Percentiles rank a stretch among this genome's conserved stretches.
phyloP scores from a whole-genome alignment of 2,329 filamentous ascomycete genomes.

The Aspergillus sp. region DNA sequence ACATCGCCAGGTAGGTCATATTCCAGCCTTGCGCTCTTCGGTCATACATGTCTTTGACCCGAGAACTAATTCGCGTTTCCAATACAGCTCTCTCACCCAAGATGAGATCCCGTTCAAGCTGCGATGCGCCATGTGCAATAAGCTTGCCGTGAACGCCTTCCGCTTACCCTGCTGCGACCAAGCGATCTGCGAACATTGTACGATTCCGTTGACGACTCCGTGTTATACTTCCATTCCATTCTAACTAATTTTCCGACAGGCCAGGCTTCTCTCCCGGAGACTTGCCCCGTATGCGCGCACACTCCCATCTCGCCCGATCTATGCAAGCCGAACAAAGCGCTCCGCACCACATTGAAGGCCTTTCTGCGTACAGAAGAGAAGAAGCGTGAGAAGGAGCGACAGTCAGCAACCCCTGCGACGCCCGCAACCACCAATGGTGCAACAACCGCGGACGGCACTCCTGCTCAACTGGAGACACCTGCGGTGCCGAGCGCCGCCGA shows the following conservation, averaged over 20 bases:
- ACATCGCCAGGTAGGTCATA: constrained; percentile 43
- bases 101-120: constrained; percentile 95
- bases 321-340: constrained; percentile 83
- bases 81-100: constrained; percentile 67
- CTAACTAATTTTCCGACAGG: constrained; percentile 51
- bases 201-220: constrained; percentile 34
- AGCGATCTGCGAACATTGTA: constrained; percentile 88
- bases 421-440: constrained; percentile 32
- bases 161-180: constrained; percentile 94
- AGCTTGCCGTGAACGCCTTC: constrained; percentile 85
- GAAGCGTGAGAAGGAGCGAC: constrained; percentile 70
- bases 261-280: constrained; percentile 72
- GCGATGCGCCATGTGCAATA: constrained; percentile 90
- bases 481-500: constrained; percentile 24
- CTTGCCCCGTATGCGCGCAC: constrained; percentile 92
- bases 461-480: constrained; percentile 18
- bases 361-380: constrained; percentile 91
- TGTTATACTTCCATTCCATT: background rate
- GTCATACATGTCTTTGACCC: background rate
- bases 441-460: constrained; percentile 25
- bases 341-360: constrained; percentile 89
- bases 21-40: background rate
- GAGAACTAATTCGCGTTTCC: background rate
- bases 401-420: constrained; percentile 37
- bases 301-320: constrained; percentile 81